Percentiles rank a stretch among this genome's conserved stretches.
Conservation (phyloP, 2,329 filamentous ascomycete genomes). For the Monosporascus sp. region DNA sequence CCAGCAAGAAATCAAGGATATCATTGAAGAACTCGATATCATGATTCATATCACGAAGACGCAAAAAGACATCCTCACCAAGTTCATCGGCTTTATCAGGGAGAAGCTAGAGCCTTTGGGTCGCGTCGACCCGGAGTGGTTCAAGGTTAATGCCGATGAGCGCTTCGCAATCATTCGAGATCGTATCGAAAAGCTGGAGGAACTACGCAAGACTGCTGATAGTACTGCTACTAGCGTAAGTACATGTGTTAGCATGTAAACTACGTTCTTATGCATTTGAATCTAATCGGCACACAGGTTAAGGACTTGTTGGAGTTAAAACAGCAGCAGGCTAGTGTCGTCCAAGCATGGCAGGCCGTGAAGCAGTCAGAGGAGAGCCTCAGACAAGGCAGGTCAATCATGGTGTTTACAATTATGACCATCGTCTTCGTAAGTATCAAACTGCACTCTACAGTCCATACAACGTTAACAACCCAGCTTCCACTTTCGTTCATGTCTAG, state of each 20-base stretch:
- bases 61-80: constrained; percentile 28
- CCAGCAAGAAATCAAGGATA: constrained; percentile 40
- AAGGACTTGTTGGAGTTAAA: constrained; percentile 37
- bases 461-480: constrained; percentile 16
- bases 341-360: constrained; percentile 37
- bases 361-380: constrained; percentile 34
- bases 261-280: neutral
- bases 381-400: constrained; percentile 37
- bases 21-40: constrained; percentile 43
- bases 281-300: constrained; percentile 19
- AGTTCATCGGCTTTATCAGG: constrained; percentile 20
- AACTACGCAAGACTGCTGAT: constrained; percentile 26
- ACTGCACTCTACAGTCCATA: neutral
- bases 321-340: constrained; percentile 40
- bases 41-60: constrained; percentile 34
- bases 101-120: too few species aligned
- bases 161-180: constrained; percentile 18
- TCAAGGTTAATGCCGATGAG: constrained; percentile 23
- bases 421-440: constrained; percentile 39
- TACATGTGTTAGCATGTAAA: too few species aligned
- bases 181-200: constrained; percentile 30
- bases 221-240: constrained; percentile 29
- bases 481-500: constrained; percentile 34
- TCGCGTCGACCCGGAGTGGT: too few species aligned
- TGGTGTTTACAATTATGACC: constrained; percentile 42